Conservation (phyloP, 2,329 filamentous ascomycete species). For the Cladosporium cucumerinum region DNA sequence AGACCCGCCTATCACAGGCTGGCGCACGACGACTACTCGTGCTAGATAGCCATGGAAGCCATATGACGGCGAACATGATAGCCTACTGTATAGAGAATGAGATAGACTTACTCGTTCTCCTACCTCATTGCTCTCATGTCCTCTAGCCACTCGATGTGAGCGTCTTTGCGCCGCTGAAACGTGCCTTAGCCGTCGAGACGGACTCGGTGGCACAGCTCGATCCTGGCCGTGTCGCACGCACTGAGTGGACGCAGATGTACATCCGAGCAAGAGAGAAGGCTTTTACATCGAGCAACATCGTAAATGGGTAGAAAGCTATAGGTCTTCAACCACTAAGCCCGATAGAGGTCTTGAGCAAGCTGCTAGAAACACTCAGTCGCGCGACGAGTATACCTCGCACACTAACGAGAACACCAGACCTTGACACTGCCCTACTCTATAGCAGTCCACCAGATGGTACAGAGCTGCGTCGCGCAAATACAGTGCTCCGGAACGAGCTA, state of each 20-base stretch:
- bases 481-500: background rate
- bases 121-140: constrained; percentile 16
- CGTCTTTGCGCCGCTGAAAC: constrained; percentile 18
- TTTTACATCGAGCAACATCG: background rate
- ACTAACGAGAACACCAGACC: background rate
- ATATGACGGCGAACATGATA: constrained; percentile 20
- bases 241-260: constrained; percentile 10
- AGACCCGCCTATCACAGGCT: background rate
- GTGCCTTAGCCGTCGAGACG: constrained; percentile 6
- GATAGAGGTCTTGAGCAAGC: background rate
- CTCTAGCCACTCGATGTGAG: constrained; percentile 19
- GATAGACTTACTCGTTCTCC: constrained; percentile 17
- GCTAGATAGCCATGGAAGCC: constrained; percentile 18
- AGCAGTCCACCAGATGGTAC: background rate
- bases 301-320: background rate
- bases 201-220: constrained; percentile 3
- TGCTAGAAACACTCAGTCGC: background rate
- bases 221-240: background rate
- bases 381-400: background rate
- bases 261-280: constrained; percentile 1
- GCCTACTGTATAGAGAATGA: constrained; percentile 13
- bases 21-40: background rate
- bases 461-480: background rate
- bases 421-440: background rate
- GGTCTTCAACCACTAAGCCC: background rate